Evolutionary conservation across 2,329 filamentous ascomycete genomes (phyloP).

Genomic region (Sclerotiophoma versabilis): DNA sequence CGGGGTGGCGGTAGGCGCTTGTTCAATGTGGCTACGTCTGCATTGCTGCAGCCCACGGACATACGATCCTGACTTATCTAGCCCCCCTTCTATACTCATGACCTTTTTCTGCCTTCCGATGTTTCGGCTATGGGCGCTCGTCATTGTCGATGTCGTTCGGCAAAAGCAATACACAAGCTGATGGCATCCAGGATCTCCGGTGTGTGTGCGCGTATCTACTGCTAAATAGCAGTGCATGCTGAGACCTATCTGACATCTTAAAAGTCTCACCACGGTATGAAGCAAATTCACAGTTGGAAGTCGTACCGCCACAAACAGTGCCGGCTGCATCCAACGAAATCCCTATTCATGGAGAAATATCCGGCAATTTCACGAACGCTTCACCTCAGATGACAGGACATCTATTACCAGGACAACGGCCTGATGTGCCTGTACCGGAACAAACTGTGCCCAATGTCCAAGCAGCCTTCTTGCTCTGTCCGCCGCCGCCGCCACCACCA

Average conservation of each 20-base stretch:
- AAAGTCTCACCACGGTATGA: not conserved
- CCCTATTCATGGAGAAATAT: too few species aligned
- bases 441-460: not conserved
- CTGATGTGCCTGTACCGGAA: not conserved
- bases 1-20: not conserved
- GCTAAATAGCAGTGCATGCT: not conserved
- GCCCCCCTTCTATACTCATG: not conserved
- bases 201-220: not conserved
- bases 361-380: too few species aligned
- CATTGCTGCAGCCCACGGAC: not conserved
- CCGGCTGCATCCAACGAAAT: not conserved
- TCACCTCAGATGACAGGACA: not conserved
- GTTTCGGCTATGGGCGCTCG: not conserved
- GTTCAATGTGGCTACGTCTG: not conserved
- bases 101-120: not conserved
- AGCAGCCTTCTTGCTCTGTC: not conserved
- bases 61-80: not conserved
- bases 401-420: not conserved
- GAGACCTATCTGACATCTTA: not conserved
- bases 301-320: not conserved
- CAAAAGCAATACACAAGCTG: not conserved
- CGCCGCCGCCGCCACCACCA: not conserved
- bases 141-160: not conserved
- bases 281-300: not conserved
- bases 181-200: not conserved